Base-by-base conservation (phyloP, 805 yeast genomes). In the Candida loeiensis region DNA sequence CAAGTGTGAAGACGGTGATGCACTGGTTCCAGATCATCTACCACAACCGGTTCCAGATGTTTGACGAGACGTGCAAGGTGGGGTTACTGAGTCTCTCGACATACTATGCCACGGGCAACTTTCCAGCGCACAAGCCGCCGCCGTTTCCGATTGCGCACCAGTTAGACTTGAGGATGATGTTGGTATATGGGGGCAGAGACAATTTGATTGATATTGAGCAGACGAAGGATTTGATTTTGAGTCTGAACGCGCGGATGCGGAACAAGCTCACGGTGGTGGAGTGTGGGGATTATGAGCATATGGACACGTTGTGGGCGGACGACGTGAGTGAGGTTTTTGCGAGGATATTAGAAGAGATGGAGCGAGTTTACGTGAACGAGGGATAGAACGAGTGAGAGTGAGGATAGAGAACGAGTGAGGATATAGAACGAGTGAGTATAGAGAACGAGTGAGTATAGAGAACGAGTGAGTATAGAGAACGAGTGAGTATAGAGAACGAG, bases 1-100 rank as follows among this genome's bases (percentile, higher is more conserved):
- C 58, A 2, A 54, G 61, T 4, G 64, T 59, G 18, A 60, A 59
- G 38, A 50, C 58, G 0, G 45, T 60, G 26, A 45, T 50, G 19
- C 65, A 60, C 42, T 60, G 65, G 65, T 60, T 60, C 41, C 65
- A 60, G 39, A 60, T 60, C 26, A 60, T 60, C 16, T 41, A 49
- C 20, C 45, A 58, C 16, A 53, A 50, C 42, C 42, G 63, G 30
- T 60, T 60, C 45, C 65, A 60, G 42, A 60, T 60, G 65, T 60
- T 50, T 41, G 54, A 59, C 41, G 64, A 60, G 45, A 58, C 63
- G 2, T 47, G 56, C 25, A 40, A 41, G 7, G 44, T 46, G 19
- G 64, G 65, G 2, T 29, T 48, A 13, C 50, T 61, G 5, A 45
- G 44, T n/a, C 47, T 59, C 34, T 45, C 57, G 3, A 46, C 48